Evolutionary conservation across 2,329 filamentous ascomycete genomes (phyloP).

Genomic region (Talaromyces piceae): DNA sequence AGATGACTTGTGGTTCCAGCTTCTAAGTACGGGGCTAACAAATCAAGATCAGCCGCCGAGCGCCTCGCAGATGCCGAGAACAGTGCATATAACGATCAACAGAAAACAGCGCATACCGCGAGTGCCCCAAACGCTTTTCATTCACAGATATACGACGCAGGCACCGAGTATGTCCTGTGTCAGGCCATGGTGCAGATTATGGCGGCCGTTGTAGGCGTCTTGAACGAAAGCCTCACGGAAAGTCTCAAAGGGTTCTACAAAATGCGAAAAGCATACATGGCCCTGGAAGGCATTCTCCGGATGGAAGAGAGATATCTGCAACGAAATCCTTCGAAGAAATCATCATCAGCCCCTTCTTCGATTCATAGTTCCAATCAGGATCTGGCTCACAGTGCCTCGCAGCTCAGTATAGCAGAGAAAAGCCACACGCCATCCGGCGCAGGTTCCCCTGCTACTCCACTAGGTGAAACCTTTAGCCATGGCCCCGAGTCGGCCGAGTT

Average conservation of each 20-base stretch:
- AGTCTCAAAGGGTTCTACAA: constrained; percentile 89
- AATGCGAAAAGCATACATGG: constrained; percentile 77
- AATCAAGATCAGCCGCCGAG: constrained; percentile 60
- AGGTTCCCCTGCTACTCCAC: constrained; percentile 15
- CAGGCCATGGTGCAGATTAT: constrained; percentile 83
- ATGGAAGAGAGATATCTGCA: constrained; percentile 58
- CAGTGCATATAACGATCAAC: constrained; percentile 66
- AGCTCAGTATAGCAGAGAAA: constrained; percentile 17
- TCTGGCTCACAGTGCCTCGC: constrained; percentile 14
- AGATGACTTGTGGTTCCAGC: too few relatives aligned
- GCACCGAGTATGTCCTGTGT: constrained; percentile 79
- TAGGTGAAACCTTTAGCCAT: constrained; percentile 31
- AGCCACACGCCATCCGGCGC: constrained; percentile 2
- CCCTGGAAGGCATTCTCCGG: constrained; percentile 70
- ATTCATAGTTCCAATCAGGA: constrained; percentile 14
- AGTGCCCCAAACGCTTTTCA: constrained; percentile 44
- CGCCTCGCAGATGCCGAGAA: constrained; percentile 69
- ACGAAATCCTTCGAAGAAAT: constrained; percentile 3
- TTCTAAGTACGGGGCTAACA: too few relatives aligned
- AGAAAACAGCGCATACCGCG: constrained; percentile 61
- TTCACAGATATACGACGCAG: constrained; percentile 66
- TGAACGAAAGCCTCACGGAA: constrained; percentile 90
- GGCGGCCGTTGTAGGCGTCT: constrained; percentile 75
- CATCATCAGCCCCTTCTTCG: constrained; percentile 9
- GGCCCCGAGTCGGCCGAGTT: constrained; percentile 58